Evolutionary conservation across 306 rosid genomes (phyloP).

Genomic region (Vicia sativa): DNA sequence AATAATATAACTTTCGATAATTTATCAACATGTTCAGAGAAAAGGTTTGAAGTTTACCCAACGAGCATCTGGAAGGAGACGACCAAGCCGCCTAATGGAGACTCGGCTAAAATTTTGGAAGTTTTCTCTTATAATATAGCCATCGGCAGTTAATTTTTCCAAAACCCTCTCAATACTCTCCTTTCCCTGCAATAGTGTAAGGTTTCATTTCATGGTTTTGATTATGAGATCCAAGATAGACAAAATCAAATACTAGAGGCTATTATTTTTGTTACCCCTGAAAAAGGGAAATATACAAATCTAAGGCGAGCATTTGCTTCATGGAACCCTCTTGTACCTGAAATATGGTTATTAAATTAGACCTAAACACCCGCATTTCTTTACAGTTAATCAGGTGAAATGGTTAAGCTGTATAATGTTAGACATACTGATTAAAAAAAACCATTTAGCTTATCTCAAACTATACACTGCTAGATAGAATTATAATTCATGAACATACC

Average conservation of each 20-base stretch:
- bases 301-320: conserved; percentile 67
- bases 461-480: not conserved
- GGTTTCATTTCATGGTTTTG: not conserved
- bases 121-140: conserved; percentile 39
- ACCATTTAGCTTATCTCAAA: not conserved
- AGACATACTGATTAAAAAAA: not conserved
- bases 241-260: not conserved
- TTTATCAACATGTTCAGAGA: not conserved
- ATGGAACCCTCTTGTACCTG: conserved; percentile 45
- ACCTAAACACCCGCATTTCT: conserved; percentile 16
- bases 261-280: conserved; percentile 44
- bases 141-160: conserved; percentile 47
- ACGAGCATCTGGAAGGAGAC: conserved; percentile 70
- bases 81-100: conserved; percentile 72
- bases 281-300: conserved; percentile 58
- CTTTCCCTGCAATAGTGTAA: conserved; percentile 51
- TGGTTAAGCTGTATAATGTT: not conserved
- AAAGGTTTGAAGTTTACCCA: conserved; percentile 54
- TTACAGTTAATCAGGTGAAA: not conserved
- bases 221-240: conserved; percentile 4
- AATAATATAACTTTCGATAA: not conserved
- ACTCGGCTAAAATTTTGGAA: conserved; percentile 57
- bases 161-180: conserved; percentile 57
- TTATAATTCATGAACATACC: not conserved
- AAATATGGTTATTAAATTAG: conserved; percentile 23